A percentile compares a stretch with the other conserved stretches of the same genome.
Conservation (phyloP, 2,329 filamentous ascomycete species). For the Sordariomycetes sp. region DNA sequence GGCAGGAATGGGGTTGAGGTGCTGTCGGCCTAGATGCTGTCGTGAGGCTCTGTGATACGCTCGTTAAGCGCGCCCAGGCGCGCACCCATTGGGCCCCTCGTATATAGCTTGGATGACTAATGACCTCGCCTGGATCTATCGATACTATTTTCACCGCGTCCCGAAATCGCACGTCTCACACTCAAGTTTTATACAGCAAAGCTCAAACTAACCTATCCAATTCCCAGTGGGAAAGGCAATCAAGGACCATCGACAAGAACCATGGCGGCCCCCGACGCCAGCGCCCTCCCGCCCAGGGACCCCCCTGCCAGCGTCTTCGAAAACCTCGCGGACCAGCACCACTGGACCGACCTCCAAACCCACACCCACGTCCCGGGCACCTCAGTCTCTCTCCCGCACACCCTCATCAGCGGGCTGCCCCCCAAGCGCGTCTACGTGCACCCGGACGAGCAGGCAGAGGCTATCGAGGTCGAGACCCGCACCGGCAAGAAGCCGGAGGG, state of each 20-base stretch:
- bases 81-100: too few species aligned
- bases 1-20: too few species aligned
- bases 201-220: background rate
- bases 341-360: constrained; percentile 51
- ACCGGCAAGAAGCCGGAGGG: constrained; percentile 25
- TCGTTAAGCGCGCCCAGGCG: too few species aligned
- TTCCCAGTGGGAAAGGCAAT: background rate
- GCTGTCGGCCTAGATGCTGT: background rate
- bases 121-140: background rate
- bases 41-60: background rate
- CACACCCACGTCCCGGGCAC: constrained; percentile 28
- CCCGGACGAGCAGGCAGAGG: constrained; percentile 68
- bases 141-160: background rate
- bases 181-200: background rate
- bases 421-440: constrained; percentile 64
- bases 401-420: constrained; percentile 59
- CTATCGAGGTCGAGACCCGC: constrained; percentile 46
- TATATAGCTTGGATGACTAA: background rate
- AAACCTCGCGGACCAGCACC: constrained; percentile 64
- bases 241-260: background rate
- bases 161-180: background rate
- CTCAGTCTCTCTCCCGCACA: constrained; percentile 32
- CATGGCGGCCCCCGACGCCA: background rate
- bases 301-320: constrained; percentile 39
- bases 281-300: constrained; percentile 5